phyloP scores from a whole-genome alignment of 2,329 filamentous ascomycete genomes.

The Hirsutella rhossiliensis region DNA sequence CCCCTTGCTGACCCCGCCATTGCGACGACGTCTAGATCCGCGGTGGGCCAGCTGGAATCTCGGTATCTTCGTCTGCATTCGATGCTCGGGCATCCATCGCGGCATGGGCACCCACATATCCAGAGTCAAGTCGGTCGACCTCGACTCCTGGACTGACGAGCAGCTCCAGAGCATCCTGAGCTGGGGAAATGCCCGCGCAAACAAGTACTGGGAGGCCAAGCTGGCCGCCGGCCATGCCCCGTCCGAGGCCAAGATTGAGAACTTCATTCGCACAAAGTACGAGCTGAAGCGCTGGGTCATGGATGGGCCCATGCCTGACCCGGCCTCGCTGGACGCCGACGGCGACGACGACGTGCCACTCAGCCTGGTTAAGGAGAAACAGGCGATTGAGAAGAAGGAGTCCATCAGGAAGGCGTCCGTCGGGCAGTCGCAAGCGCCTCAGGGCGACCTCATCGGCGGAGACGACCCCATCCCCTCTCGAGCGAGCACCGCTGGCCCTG shows the following conservation, averaged over 20 bases:
- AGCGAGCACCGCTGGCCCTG: conserved; percentile 62
- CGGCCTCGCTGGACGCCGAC: conserved; percentile 70
- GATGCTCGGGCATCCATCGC: conserved; percentile 95
- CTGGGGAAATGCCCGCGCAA: conserved; percentile 94
- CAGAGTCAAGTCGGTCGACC: conserved; percentile 92
- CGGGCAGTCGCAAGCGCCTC: conserved; percentile 30
- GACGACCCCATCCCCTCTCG: conserved; percentile 56
- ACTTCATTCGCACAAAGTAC: conserved; percentile 98
- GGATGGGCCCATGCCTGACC: conserved; percentile 90
- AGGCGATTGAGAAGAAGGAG: conserved; percentile 47
- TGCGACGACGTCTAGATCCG: conserved; percentile 49
- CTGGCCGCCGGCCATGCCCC: conserved; percentile 82
- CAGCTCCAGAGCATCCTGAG: conserved; percentile 85
- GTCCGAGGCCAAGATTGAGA: conserved; percentile 97
- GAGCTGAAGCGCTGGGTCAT: conserved; percentile 99
- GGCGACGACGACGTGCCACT: conserved; percentile 71
- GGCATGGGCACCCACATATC: conserved; percentile 99
- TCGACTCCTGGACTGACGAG: conserved; percentile 98
- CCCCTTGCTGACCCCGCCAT: not conserved
- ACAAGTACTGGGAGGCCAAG: conserved; percentile 98
- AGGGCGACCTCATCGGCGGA: conserved; percentile 75
- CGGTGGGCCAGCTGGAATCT: conserved; percentile 99
- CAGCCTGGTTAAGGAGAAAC: conserved; percentile 54
- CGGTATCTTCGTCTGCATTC: conserved; percentile 93
- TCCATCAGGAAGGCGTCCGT: conserved; percentile 48